phyloP scores from a whole-genome alignment of 305 asterid species.

The Fraxinus greggii region DNA sequence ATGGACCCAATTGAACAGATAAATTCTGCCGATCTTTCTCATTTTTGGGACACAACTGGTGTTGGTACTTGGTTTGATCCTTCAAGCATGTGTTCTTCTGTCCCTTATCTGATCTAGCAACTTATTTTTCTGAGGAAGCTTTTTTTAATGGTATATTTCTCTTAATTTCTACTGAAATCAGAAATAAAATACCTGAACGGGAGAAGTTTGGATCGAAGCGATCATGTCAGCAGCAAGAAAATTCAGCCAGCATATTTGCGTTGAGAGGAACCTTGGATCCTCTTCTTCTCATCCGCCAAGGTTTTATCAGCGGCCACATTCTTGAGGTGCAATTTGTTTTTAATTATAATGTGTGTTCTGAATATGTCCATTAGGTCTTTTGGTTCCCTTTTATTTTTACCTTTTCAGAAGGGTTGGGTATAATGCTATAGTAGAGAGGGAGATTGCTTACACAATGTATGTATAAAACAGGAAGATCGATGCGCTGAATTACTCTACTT shows the following conservation, averaged over 20 bases:
- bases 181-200: conserved; percentile 13
- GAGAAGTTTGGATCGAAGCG: conserved; percentile 48
- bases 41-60: conserved; percentile 25
- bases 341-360: conserved; percentile 4
- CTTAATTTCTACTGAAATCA: background rate
- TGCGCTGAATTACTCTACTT: too few relatives aligned
- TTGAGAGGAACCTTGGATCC: conserved; percentile 75
- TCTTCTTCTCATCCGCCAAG: conserved; percentile 26
- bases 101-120: conserved; percentile 49
- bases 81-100: conserved; percentile 54
- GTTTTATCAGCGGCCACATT: conserved; percentile 26
- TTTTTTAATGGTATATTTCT: conserved; percentile 3
- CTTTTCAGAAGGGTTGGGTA: background rate
- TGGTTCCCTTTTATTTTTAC: background rate
- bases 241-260: conserved; percentile 41
- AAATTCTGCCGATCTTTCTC: conserved; percentile 40
- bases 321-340: too few relatives aligned
- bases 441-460: too few relatives aligned
- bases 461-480: too few relatives aligned
- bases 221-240: conserved; percentile 52
- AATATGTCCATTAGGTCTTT: conserved; percentile 15
- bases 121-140: background rate
- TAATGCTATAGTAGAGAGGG: too few relatives aligned
- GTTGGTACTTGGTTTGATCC: conserved; percentile 58
- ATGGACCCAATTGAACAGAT: conserved; percentile 47